phyloP scores from a whole-genome alignment of 2,329 filamentous ascomycete species.

The Chaetoscypha palmicola region DNA sequence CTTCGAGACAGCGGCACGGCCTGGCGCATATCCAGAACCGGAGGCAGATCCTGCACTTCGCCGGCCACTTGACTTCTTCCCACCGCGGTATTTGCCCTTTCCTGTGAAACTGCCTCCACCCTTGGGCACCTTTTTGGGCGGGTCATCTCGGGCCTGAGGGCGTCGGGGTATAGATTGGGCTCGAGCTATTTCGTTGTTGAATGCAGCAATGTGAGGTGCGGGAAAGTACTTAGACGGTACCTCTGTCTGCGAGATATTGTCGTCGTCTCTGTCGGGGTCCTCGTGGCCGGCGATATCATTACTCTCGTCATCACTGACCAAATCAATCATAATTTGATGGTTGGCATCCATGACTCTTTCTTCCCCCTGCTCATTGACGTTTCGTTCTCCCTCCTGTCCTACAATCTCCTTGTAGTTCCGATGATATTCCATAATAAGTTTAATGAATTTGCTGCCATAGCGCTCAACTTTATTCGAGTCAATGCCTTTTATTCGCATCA shows the following conservation, averaged over 20 bases:
- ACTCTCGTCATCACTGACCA: constrained; percentile 35
- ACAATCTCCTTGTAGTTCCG: constrained; percentile 45
- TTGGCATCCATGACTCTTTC: constrained; percentile 29
- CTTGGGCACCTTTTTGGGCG: neutral
- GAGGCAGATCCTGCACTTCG: constrained; percentile 9
- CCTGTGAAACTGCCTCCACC: neutral
- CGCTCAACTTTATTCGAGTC: constrained; percentile 52
- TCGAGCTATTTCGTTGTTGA: constrained; percentile 6
- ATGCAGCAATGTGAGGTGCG: neutral
- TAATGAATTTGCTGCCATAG: constrained; percentile 55
- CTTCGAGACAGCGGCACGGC: constrained; percentile 3
- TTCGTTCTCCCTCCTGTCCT: constrained; percentile 27
- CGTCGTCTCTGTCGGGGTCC: constrained; percentile 5
- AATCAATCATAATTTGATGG: constrained; percentile 44
- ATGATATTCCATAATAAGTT: constrained; percentile 46
- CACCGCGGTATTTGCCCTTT: neutral
- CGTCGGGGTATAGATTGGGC: neutral
- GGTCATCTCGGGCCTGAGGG: neutral
- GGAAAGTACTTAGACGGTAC: constrained; percentile 12
- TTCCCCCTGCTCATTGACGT: too few relatives aligned
- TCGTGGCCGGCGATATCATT: constrained; percentile 22
- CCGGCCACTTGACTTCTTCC: constrained; percentile 4
- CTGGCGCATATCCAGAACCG: constrained; percentile 4
- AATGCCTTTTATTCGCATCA: constrained; percentile 58
- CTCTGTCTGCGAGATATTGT: constrained; percentile 8